Conservation (phyloP, 176 grass and related monocot species). For the Calamus simplicifolius region DNA sequence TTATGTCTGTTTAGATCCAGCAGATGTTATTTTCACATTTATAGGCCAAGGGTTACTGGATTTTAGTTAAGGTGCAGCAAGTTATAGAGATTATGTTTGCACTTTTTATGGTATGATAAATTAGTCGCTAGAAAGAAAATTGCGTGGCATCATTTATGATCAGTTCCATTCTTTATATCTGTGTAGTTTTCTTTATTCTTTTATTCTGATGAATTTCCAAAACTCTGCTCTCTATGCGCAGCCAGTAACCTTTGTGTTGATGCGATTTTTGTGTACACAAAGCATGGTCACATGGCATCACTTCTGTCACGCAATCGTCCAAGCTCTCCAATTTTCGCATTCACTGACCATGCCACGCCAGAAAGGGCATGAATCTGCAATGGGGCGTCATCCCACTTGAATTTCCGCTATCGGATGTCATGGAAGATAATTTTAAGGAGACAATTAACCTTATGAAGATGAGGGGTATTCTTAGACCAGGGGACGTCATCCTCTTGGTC, state of each 20-base stretch:
- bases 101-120: too few species aligned
- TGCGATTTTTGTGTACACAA: constrained; percentile 71
- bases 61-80: too few species aligned
- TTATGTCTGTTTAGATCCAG: too few species aligned
- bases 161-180: too few species aligned
- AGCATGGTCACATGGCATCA: constrained; percentile 57
- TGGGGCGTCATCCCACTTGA: constrained; percentile 59
- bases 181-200: background rate
- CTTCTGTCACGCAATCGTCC: constrained; percentile 42
- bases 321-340: constrained; percentile 56
- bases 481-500: constrained; percentile 43
- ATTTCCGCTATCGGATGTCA: constrained; percentile 26
- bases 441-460: constrained; percentile 39
- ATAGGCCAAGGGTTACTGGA: too few species aligned
- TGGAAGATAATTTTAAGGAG: constrained; percentile 47
- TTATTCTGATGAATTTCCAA: constrained; percentile 4
- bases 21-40: too few species aligned
- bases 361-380: constrained; percentile 60
- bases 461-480: constrained; percentile 37
- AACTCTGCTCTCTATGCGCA: constrained; percentile 6
- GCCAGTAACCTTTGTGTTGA: constrained; percentile 63
- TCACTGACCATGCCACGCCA: constrained; percentile 42
- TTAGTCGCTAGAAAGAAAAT: too few species aligned
- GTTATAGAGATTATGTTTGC: too few species aligned
- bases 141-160: too few species aligned